Evolutionary conservation across 495 filamentous ascomycete genomes (phyloP).

Genomic region (Penicillium argentinense): DNA sequence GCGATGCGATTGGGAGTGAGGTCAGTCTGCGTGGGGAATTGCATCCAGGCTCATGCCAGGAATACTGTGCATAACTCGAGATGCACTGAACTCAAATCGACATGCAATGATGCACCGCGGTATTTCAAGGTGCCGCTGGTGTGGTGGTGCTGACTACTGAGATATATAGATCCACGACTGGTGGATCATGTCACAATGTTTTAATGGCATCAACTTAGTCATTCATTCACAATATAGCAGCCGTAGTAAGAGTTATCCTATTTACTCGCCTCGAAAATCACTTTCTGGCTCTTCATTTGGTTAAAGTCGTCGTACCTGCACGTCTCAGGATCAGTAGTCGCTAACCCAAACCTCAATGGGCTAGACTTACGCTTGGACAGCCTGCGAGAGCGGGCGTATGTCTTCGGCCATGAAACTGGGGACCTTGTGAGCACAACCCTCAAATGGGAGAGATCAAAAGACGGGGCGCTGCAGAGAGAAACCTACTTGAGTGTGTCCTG

Average conservation of each 20-base stretch:
- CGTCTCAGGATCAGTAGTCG: background rate
- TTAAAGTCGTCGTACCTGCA: constrained; percentile 37
- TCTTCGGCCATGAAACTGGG: constrained; percentile 37
- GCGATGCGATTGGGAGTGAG: too few relatives aligned
- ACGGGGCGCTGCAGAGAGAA: background rate
- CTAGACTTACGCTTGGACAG: constrained; percentile 30
- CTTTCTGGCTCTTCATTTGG: constrained; percentile 36
- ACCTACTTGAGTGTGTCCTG: constrained; percentile 31
- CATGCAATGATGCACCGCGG: too few relatives aligned
- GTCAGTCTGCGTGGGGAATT: too few relatives aligned
- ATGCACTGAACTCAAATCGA: too few relatives aligned
- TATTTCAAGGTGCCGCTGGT: background rate
- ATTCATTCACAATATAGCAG: too few relatives aligned
- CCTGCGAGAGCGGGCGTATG: constrained; percentile 38
- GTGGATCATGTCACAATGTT: too few relatives aligned
- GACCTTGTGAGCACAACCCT: constrained; percentile 12
- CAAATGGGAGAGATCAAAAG: background rate
- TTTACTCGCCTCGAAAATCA: constrained; percentile 38
- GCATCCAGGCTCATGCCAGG: too few relatives aligned
- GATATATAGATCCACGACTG: too few relatives aligned
- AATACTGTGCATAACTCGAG: too few relatives aligned
- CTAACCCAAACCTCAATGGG: background rate
- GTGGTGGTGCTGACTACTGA: background rate
- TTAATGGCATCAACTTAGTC: background rate
- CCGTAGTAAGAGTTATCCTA: too few relatives aligned